Evolutionary conservation across 345 rosid genomes (phyloP), one percentile per base, ranked within the genome.

Genomic region (Euclidium syriacum): DNA sequence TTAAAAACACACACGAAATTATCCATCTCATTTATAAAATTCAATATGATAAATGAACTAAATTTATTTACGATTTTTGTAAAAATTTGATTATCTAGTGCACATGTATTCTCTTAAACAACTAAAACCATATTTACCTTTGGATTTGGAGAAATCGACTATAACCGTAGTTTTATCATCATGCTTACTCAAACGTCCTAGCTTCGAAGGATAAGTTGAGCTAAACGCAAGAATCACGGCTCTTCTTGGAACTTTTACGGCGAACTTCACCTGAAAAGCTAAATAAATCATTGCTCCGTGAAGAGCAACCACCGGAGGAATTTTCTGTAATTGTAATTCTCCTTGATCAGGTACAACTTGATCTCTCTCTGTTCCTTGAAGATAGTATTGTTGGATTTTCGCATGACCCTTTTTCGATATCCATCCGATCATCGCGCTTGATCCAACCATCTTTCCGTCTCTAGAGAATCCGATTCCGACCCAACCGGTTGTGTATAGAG

Each of bases 351-450:
- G 78, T 50, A 81, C 75, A 12, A 87, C 98, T 67, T 85, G 83
- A 2, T 86, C 80, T 36, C 69, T 39, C 32, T 73, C 59, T 1
- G 78, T 65, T 9, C 95, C 98, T 64, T 84, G 89, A 55, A 92
- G 78, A 64, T 78, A 88, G 71, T 78, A 92, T 22, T 89, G 95
- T 52, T 85, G 80, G 71, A 92, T 80, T 62, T 72, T 87, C 0
- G 94, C 77, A 7, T 75, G 85, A 49, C 96, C 98, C 70, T 85
- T 79, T 53, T 69, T 83, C 63, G 74, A 83, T 15, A 92, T 72
- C 96, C 95, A 92, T 6, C 98, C 96, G 7, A 85, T 80, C 88
- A 89, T 85, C 5, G 95, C 94, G 53, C 91, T 92, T 1, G 96
- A 87, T 22, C 98, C 98, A 16, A 75, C 76, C 98, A 92, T 92